Base-by-base conservation (phyloP, 225 moss, liverwort and hornwort genomes). In the Straminergon stramineum region DNA sequence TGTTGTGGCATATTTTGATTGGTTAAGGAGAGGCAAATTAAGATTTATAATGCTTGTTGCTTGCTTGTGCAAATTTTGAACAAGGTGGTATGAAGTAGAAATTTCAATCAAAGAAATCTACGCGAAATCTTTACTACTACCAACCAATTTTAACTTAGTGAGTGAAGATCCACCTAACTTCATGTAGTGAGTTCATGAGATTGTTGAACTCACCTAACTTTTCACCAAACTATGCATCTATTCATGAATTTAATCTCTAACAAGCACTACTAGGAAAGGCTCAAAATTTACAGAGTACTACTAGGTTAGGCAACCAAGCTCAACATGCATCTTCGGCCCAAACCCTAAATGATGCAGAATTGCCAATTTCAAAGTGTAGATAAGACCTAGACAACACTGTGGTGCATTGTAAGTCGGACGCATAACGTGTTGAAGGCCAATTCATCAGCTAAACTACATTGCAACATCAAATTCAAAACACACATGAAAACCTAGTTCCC, bases 1-100 rank as follows among this genome's bases (percentile, higher is more conserved):
- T 7, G 3, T n/a, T 4, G 6, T n/a, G 2, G n/a, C 4, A n/a
- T 7, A 0, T 34, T 66, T 17, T 3, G 1, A n/a, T n/a, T 69
- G 13, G 18, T n/a, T 39, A 69, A n/a, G 1, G 23, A 23, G 13
- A 21, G 7, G 3, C 6, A 37, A 4, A 16, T 6, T 69, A 13
- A 69, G 13, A 4, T 0, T 7, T 0, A 67, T 12, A 22, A 68
- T 69, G 22, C 13, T 69, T n/a, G 7, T 2, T n/a, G 0, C 12
- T 69, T 22, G 7, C 13, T 22, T n/a, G 2, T 13, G 13, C 13
- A 69, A 69, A 69, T 69, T 68, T 68, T n/a, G 2, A 37, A 68
- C 4, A 68, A 6, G 6, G 21, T 68, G 11, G 11, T 68, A 21
- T 37, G 21, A 68, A 37, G 21, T 21, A 68, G 37, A 37, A 68